Conservation (phyloP, 2,329 filamentous ascomycete species). For the Scortechinia acanthostroma region DNA sequence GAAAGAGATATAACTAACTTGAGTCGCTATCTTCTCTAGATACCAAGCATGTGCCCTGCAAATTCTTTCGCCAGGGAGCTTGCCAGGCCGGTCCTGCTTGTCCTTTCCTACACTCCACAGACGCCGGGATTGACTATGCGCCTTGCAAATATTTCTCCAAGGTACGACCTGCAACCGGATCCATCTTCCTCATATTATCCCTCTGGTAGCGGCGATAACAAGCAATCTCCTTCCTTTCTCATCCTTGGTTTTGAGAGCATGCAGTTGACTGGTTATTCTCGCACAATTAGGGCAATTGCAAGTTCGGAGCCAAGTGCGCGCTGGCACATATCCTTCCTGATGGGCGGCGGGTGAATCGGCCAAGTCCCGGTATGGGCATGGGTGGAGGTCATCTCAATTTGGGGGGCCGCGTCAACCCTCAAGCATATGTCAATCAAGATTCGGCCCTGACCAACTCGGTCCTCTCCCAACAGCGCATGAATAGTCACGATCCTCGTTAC, state of each 20-base stretch:
- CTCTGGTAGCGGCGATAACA: slow-evolving; percentile 3
- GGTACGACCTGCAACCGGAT: slow-evolving; percentile 24
- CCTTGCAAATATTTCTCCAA: slow-evolving; percentile 70
- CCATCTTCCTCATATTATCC: not conserved
- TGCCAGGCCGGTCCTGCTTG: slow-evolving; percentile 66
- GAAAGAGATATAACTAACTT: slow-evolving; percentile 3
- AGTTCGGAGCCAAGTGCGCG: slow-evolving; percentile 65
- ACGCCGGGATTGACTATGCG: slow-evolving; percentile 53
- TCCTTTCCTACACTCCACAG: slow-evolving; percentile 62
- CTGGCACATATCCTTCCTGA: slow-evolving; percentile 63
- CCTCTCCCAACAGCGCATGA: slow-evolving; percentile 40
- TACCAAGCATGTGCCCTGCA: slow-evolving; percentile 67
- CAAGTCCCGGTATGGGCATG: slow-evolving; percentile 30
- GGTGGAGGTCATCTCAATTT: slow-evolving; percentile 37
- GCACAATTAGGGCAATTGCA: slow-evolving; percentile 68
- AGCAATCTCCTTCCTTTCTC: not conserved
- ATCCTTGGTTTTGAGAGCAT: slow-evolving; percentile 11
- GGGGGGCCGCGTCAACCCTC: slow-evolving; percentile 45
- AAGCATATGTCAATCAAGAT: slow-evolving; percentile 41
- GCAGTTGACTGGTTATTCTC: slow-evolving; percentile 8
- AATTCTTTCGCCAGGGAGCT: slow-evolving; percentile 64
- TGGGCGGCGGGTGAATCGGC: slow-evolving; percentile 55
- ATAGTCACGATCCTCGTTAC: slow-evolving; percentile 27
- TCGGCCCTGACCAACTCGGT: slow-evolving; percentile 46
- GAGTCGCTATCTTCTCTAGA: slow-evolving; percentile 40